These are phyloP conservation scores for Phytopythium litorale DNA, from an alignment of 352 stramenopile species.

Conservation along the genomic window DNA sequence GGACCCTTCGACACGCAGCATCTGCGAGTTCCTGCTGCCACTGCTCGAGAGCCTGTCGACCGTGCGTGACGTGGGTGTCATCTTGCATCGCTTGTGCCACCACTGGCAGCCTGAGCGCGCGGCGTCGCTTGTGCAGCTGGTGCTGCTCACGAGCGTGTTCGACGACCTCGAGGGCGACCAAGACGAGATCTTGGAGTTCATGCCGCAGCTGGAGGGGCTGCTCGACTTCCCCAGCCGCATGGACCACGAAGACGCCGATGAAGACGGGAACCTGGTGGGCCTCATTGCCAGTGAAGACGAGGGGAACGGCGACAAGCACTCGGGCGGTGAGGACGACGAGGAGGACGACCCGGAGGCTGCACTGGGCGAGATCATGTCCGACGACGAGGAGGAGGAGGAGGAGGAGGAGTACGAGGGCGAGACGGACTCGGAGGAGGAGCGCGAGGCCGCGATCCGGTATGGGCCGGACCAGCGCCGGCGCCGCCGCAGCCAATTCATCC, in stretches of 20 bases:
- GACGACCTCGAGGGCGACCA: constrained; percentile 83
- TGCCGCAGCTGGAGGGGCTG: constrained; percentile 48
- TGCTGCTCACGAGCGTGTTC: constrained; percentile 71
- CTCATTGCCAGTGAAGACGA: constrained; percentile 67
- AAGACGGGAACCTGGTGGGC: constrained; percentile 76
- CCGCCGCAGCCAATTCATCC: constrained; percentile 58
- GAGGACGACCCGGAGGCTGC: constrained; percentile 11
- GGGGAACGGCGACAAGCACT: constrained; percentile 36
- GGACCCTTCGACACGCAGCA: constrained; percentile 36
- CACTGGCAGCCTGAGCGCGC: constrained; percentile 68
- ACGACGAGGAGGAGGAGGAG: constrained; percentile 51
- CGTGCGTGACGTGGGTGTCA: constrained; percentile 55
- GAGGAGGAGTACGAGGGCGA: constrained; percentile 54
- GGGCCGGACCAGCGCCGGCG: constrained; percentile 14
- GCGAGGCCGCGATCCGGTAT: constrained; percentile 18
- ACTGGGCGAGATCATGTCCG: constrained; percentile 23
- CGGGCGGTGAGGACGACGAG: constrained; percentile 39
- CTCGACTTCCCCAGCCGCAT: constrained; percentile 81
- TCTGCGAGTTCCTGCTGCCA: constrained; percentile 60
- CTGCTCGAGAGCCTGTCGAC: constrained; percentile 73
- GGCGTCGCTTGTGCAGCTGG: constrained; percentile 56
- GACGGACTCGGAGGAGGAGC: constrained; percentile 66
- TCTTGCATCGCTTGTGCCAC: constrained; percentile 56
- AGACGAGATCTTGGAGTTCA: constrained; percentile 60
- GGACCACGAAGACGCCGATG: constrained; percentile 76